Percentiles rank a stretch among this genome's conserved stretches.
These are phyloP conservation scores for Arthroderma sp. DNA, from an alignment of 2,329 filamentous ascomycete genomes.

Conservation along the genomic window DNA sequence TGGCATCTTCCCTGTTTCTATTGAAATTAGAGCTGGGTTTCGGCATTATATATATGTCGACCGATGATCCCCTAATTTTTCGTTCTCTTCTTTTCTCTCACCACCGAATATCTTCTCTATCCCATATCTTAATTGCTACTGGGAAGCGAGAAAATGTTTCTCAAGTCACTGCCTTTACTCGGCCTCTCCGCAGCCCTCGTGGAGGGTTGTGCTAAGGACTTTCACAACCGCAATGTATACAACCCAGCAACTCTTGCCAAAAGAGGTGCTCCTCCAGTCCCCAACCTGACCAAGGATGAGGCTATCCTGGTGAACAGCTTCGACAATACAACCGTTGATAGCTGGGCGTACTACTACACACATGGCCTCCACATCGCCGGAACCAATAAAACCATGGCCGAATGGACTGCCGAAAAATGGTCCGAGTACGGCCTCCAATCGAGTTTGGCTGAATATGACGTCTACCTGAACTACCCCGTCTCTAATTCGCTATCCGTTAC, in stretches of 20 bases:
- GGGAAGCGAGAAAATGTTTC: background rate
- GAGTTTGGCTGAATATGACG: constrained; percentile 15
- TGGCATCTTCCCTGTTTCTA: no score
- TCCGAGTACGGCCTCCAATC: constrained; percentile 15
- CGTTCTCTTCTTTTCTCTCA: constrained; percentile 7
- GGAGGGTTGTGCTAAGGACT: constrained; percentile 5
- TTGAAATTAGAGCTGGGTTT: no score
- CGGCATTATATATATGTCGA: background rate
- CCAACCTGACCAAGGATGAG: constrained; percentile 17
- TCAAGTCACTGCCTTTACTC: constrained; percentile 4
- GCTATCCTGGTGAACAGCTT: constrained; percentile 17
- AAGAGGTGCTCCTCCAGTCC: constrained; percentile 13
- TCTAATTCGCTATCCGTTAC: constrained; percentile 15
- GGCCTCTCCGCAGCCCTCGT: constrained; percentile 4
- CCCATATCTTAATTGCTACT: background rate
- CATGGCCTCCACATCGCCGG: constrained; percentile 21
- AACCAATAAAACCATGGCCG: constrained; percentile 17
- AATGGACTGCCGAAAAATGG: constrained; percentile 22
- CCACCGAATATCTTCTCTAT: constrained; percentile 5
- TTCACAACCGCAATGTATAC: background rate
- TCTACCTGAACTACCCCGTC: constrained; percentile 19
- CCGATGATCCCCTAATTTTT: constrained; percentile 1
- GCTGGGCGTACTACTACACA: constrained; percentile 20
- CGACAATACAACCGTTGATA: constrained; percentile 15
- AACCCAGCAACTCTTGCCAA: constrained; percentile 10